A percentile compares a stretch with the other conserved stretches of the same genome.
Conservation (phyloP, 2,329 filamentous ascomycete species). For the Botryotinia convoluta region DNA sequence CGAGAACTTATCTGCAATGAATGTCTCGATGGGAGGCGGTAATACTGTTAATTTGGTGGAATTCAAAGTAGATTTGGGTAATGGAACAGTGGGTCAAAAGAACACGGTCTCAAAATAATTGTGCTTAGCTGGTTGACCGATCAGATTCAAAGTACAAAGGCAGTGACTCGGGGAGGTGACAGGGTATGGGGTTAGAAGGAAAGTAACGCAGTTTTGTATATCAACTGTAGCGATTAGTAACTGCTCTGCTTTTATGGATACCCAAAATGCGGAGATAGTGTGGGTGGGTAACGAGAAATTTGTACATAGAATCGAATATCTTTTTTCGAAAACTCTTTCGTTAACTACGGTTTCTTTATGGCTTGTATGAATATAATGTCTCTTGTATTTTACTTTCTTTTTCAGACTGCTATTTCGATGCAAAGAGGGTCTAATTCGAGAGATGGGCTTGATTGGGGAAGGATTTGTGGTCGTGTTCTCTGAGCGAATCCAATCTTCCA, state of each 20-base stretch:
- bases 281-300: not conserved
- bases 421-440: not conserved
- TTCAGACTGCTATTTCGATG: not conserved
- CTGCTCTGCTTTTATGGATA: constrained; percentile 11
- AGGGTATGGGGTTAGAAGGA: not conserved
- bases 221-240: constrained; percentile 12
- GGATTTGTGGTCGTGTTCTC: not conserved
- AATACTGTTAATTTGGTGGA: constrained; percentile 31
- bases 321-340: not conserved
- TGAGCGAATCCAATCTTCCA: not conserved
- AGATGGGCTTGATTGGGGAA: not conserved
- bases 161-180: not conserved
- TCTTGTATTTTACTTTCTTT: not conserved
- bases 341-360: not conserved
- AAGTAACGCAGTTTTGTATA: constrained; percentile 20
- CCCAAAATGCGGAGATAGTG: constrained; percentile 2
- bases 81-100: not conserved
- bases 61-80: constrained; percentile 11
- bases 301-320: constrained; percentile 10
- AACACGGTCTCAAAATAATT: not conserved
- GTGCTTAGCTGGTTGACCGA: too few species aligned
- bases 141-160: not conserved
- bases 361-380: not conserved
- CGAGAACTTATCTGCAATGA: constrained; percentile 26
- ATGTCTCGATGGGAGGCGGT: constrained; percentile 33